Conservation (phyloP, 2,329 filamentous ascomycete species). For the Penicillium sp. region DNA sequence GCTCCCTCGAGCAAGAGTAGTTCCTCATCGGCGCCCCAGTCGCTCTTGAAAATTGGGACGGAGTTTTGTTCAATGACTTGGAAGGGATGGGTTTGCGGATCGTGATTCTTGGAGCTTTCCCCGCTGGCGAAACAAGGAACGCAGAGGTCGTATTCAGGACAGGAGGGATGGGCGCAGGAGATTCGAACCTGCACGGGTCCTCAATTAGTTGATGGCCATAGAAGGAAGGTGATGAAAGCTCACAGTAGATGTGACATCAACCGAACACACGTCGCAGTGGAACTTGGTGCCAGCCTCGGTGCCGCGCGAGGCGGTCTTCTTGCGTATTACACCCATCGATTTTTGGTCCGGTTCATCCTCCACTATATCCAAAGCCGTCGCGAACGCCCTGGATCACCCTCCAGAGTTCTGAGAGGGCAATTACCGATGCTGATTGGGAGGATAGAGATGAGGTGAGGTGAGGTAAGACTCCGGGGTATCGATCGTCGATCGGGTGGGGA, state of each 20-base stretch:
- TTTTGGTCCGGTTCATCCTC: constrained; percentile 41
- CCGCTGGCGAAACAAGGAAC: constrained; percentile 90
- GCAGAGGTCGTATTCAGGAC: constrained; percentile 94
- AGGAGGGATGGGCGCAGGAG: constrained; percentile 77
- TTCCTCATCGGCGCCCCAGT: constrained; percentile 98
- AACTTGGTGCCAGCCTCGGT: constrained; percentile 91
- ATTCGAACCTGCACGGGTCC: constrained; percentile 72
- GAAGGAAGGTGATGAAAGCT: constrained; percentile 28
- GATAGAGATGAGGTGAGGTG: constrained; percentile 6
- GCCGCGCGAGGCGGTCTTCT: constrained; percentile 83
- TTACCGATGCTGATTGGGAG: constrained; percentile 4
- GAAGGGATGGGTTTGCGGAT: constrained; percentile 81
- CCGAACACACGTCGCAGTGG: constrained; percentile 94
- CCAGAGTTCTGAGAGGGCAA: constrained; percentile 30
- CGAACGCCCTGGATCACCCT: constrained; percentile 28
- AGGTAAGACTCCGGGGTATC: constrained; percentile 16
- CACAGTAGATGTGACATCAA: constrained; percentile 95
- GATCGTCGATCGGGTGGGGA: constrained; percentile 22
- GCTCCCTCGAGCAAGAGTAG: constrained; percentile 88
- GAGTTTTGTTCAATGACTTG: constrained; percentile 98
- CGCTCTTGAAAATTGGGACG: constrained; percentile 89
- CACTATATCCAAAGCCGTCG: constrained; percentile 33
- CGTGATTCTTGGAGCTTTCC: constrained; percentile 75
- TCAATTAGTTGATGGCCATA: not conserved
- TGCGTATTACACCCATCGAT: constrained; percentile 88